phyloP scores from a whole-genome alignment of 768 basidiomycete species.

The Mycena olivaceomarginata region DNA sequence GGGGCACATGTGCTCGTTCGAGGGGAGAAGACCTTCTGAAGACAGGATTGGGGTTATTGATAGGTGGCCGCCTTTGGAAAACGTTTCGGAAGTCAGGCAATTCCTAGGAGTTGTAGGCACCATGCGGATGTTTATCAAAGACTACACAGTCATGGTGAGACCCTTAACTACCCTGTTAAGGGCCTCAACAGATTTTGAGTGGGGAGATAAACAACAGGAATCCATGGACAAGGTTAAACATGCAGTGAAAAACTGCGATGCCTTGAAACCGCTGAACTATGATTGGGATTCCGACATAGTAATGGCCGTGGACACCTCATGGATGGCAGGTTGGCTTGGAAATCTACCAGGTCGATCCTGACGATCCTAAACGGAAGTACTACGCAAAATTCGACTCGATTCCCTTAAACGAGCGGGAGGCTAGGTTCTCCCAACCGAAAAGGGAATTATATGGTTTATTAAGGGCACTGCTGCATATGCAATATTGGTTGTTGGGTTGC shows the following conservation, averaged over 20 bases:
- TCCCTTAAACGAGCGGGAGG: conserved; percentile 56
- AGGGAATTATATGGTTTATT: background rate
- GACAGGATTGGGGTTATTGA: no score
- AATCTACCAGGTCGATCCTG: conserved; percentile 56
- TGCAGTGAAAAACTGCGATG: no score
- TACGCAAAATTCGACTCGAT: conserved; percentile 61
- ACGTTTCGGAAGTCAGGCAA: conserved; percentile 45
- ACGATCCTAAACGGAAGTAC: conserved; percentile 44
- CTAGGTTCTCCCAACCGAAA: background rate
- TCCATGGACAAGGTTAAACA: conserved; percentile 9
- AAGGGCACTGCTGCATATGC: conserved; percentile 36
- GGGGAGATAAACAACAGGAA: conserved; percentile 49
- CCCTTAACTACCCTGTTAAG: conserved; percentile 34
- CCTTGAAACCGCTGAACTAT: conserved; percentile 43
- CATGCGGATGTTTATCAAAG: conserved; percentile 45
- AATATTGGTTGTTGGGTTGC: conserved; percentile 39
- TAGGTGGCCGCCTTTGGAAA: conserved; percentile 42
- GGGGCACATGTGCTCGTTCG: no score
- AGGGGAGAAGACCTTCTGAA: no score
- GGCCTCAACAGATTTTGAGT: conserved; percentile 48
- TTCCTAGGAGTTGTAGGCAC: conserved; percentile 55
- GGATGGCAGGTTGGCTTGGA: conserved; percentile 59
- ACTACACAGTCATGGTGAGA: conserved; percentile 20
- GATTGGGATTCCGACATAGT: conserved; percentile 44
- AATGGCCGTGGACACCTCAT: conserved; percentile 53